Evolutionary conservation across 2,329 filamentous ascomycete species (phyloP).

Genomic region (Exophiala alcalophila): DNA sequence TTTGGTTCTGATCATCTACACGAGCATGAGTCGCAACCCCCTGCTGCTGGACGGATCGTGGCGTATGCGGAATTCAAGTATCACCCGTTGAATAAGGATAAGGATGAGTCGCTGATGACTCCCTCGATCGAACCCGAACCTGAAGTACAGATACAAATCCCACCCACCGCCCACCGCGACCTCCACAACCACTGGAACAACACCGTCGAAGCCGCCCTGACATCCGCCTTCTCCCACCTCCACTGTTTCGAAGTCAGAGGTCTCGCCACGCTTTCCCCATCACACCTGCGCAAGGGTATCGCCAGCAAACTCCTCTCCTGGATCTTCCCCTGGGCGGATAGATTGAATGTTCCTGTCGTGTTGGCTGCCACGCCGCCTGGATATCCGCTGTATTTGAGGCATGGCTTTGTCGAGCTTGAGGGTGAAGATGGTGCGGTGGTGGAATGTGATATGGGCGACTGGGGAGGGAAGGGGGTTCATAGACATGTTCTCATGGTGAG

Average conservation of each 20-base stretch:
- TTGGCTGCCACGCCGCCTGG: constrained; percentile 15
- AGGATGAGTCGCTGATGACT: background rate
- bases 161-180: constrained; percentile 2
- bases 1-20: no score
- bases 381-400: constrained; percentile 13
- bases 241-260: constrained; percentile 19
- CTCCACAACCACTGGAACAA: constrained; percentile 12
- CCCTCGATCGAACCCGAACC: background rate
- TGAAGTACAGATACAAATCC: background rate
- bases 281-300: constrained; percentile 15
- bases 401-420: constrained; percentile 15
- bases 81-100: background rate
- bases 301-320: constrained; percentile 12
- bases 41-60: constrained; percentile 5
- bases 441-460: constrained; percentile 16
- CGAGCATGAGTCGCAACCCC: background rate
- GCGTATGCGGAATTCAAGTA: constrained; percentile 15
- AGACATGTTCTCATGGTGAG: constrained; percentile 16
- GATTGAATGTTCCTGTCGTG: constrained; percentile 10
- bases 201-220: constrained; percentile 10
- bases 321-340: constrained; percentile 15
- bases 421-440: constrained; percentile 4
- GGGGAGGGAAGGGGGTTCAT: constrained; percentile 16
- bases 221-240: constrained; percentile 4
- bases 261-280: constrained; percentile 7